These are phyloP conservation scores for Globisporangium polare DNA, from an alignment of 352 stramenopile genomes.

Conservation along the genomic window DNA sequence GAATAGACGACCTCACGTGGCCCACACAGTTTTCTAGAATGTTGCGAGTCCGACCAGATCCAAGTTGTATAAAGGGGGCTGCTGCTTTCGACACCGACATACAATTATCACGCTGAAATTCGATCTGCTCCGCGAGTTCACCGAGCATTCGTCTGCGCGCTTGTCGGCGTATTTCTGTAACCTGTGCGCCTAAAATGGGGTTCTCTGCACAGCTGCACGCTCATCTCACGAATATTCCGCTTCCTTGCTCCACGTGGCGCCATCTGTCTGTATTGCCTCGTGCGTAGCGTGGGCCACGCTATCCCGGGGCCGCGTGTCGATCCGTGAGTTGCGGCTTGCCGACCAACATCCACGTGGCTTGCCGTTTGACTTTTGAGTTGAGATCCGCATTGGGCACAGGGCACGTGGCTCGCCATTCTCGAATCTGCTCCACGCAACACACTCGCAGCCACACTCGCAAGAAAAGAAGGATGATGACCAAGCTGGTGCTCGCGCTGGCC, in stretches of 20 bases:
- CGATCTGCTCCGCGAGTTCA: neutral
- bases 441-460: neutral
- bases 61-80: too few species aligned
- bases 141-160: too few species aligned
- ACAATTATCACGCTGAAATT: neutral
- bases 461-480: slow-evolving; percentile 46
- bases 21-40: slow-evolving; percentile 7
- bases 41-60: neutral
- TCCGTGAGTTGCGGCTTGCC: neutral
- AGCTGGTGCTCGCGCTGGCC: slow-evolving; percentile 49
- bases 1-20: neutral
- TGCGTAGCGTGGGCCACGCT: slow-evolving; percentile 4
- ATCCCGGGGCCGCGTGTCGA: slow-evolving; percentile 3
- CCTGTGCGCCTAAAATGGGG: too few species aligned
- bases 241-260: neutral
- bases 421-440: slow-evolving; percentile 6
- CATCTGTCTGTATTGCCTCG: too few species aligned
- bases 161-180: too few species aligned
- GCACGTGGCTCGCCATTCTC: slow-evolving; percentile 6
- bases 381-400: neutral
- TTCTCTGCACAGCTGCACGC: neutral
- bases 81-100: neutral
- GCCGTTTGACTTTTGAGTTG: neutral
- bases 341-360: slow-evolving; percentile 8
- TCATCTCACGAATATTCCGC: neutral